Evolutionary conservation across 371 early-diverging fungal species (phyloP), one percentile per base, ranked within the genome.

Genomic region (Parasitella parasitica): DNA sequence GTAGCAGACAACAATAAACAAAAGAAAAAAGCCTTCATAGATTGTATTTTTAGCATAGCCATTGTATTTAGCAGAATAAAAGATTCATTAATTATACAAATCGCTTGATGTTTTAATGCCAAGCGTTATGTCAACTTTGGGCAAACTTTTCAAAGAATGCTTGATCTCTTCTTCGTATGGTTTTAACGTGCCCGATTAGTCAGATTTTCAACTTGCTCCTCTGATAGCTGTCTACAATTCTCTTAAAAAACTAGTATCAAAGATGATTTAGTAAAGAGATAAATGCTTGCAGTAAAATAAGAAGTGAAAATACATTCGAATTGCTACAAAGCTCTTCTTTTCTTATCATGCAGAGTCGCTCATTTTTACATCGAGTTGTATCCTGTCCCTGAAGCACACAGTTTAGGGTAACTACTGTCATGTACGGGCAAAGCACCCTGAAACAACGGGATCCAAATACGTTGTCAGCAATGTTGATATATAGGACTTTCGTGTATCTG

Each of bases 331-430:
- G 71, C 1, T 89, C 87, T 49, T 90, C 89, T 35, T 90, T 84
- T 4, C 94, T 89, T 39, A 90, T 73, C 18, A 95, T 66, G 16
- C 87, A 88, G 39, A 96, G 73, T 35, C 87, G 81, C n/a, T 79
- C 73, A 50, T 94, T 92, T 34, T 82, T 80, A 53, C 94, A 89
- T 32, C 96, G 86, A 36, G 96, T 89, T 6, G 95, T 96, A 24
- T 86, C 78, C 73, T 86, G 91, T 18, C 94, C 86, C 38, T 86
- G 76, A 13, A 72, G 59, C 11, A 93, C 61, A 1, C 94, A 97
- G 69, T 94, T 84, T 11, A 71, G 59, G 8, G 77, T 73, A 60
- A 91, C 71, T 63, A 49, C 58, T 59, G 26, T 75, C 6, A 20
- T 37, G 27, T 77, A 1, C 75, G 69, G 48, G 66, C 73, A 49